Evolutionary conservation across 257 asterid genomes (phyloP), one percentile per base, ranked within the genome.

Genomic region (Solanum pennellii): DNA sequence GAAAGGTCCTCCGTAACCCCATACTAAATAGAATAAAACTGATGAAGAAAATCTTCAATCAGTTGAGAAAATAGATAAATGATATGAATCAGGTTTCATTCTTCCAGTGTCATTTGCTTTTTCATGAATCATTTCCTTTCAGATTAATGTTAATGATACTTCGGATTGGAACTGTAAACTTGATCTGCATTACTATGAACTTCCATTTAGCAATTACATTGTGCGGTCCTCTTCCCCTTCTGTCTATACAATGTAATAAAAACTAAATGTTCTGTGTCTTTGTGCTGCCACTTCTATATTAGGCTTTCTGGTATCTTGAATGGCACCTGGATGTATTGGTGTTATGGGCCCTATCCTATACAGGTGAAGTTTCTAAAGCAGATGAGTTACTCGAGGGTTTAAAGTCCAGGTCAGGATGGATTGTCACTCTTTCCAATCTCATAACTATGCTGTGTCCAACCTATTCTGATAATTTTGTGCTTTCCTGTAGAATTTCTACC

Each of bases 261-360:
- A 35, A 62, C 44, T 20, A 83, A 75, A 8, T 62, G 35, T 84
- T 79, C 72, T 84, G 79, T 82, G 59, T 88, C 45, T 82, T 89
- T 84, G 49, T 60, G 77, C 27, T 75, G 20, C 72, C 83, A 62
- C 89, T 89, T 39, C 73, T 35, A 85, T 82, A 87, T 82, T 89
- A 95, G 99, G 91, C 92, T 25, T 83, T 91, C 84, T 97, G 99
- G 99, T 91, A 91, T 91, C 93, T 97, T 80, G 99, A 97, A 87
- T 97, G 98, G 98, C 99, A 95, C 95, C 92, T 97, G 82, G 99
- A 97, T 93, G 88, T 97, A 83, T 89, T 95, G 96, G 93, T 91
- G 89, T 60, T 90, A 35, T 97, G 99, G 99, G 94, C 92, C 60
- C 87, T 95, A 88, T 85, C 98, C 56, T 89, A 25, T 86, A 92